Percentiles rank a stretch among this genome's conserved stretches.
Conservation (phyloP, 176 grass and related monocot species). For the Tillandsia fasciculata region DNA sequence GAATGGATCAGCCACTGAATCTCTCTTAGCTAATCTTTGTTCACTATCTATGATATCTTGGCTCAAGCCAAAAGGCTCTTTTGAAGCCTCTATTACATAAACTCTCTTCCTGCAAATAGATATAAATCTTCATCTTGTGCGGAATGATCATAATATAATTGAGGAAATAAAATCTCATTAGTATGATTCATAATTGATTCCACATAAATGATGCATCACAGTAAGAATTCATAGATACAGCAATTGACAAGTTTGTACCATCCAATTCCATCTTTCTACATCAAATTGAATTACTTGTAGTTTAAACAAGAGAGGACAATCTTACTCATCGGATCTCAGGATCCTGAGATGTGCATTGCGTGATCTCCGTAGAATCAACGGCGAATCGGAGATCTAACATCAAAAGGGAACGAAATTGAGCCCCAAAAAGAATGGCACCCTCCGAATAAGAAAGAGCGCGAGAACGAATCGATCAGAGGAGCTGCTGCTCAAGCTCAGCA, state of each 20-base stretch:
- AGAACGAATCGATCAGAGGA: not conserved
- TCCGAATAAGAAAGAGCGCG: not conserved
- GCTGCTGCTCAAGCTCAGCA: no score
- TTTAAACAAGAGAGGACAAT: not conserved
- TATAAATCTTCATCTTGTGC: no score
- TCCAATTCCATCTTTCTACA: no score
- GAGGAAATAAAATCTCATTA: no score
- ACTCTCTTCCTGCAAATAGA: slow-evolving; percentile 47
- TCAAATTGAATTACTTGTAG: no score
- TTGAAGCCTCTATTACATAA: slow-evolving; percentile 27
- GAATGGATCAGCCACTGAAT: slow-evolving; percentile 44
- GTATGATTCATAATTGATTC: no score
- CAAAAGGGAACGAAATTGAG: not conserved
- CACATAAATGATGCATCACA: no score
- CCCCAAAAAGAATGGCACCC: not conserved
- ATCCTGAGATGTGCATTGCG: not conserved
- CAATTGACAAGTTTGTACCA: no score
- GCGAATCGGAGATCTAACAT: slow-evolving; percentile 1
- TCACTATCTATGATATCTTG: slow-evolving; percentile 36
- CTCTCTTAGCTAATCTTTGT: slow-evolving; percentile 23
- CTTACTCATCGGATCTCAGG: slow-evolving; percentile 14
- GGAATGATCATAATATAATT: no score
- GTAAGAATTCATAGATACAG: no score
- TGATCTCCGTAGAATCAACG: not conserved
- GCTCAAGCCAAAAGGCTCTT: slow-evolving; percentile 43